These are phyloP conservation scores for Penicillium longicatenatum DNA, from an alignment of 495 filamentous ascomycete genomes.

Conservation along the genomic window DNA sequence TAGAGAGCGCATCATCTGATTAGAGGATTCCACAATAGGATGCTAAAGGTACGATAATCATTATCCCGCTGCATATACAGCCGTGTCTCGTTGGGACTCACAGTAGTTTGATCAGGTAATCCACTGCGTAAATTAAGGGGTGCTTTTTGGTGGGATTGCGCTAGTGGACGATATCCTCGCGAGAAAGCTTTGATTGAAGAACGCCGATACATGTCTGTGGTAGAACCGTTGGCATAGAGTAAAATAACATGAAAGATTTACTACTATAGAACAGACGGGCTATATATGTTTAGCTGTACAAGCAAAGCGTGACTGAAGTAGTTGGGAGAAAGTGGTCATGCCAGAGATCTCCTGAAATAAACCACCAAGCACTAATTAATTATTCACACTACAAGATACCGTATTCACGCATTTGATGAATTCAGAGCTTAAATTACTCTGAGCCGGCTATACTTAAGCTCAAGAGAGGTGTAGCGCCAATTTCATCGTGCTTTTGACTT, in stretches of 20 bases:
- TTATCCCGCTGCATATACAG: neutral
- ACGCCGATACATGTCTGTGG: neutral
- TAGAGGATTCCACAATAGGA: neutral
- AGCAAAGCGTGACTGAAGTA: no score
- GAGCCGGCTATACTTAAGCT: no score
- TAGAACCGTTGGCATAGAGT: neutral
- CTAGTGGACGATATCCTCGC: neutral
- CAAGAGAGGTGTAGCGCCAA: no score
- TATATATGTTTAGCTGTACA: neutral
- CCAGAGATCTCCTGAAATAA: no score
- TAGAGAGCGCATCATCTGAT: slow-evolving; percentile 2
- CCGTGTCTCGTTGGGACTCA: neutral
- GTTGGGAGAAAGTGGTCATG: no score
- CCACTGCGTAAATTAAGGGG: neutral
- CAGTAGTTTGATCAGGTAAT: neutral
- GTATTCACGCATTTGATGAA: no score
- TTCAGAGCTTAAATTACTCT: no score
- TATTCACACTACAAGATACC: no score
- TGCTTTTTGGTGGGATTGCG: neutral
- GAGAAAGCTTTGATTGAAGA: neutral
- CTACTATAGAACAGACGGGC: neutral
- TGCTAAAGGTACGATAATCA: neutral
- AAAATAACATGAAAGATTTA: neutral
- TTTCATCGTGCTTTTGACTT: no score
- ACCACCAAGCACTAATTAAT: no score